A percentile compares a stretch with the other conserved stretches of the same genome.
These are phyloP conservation scores for Mycena olivaceomarginata DNA, from an alignment of 768 basidiomycete species.

Conservation along the genomic window DNA sequence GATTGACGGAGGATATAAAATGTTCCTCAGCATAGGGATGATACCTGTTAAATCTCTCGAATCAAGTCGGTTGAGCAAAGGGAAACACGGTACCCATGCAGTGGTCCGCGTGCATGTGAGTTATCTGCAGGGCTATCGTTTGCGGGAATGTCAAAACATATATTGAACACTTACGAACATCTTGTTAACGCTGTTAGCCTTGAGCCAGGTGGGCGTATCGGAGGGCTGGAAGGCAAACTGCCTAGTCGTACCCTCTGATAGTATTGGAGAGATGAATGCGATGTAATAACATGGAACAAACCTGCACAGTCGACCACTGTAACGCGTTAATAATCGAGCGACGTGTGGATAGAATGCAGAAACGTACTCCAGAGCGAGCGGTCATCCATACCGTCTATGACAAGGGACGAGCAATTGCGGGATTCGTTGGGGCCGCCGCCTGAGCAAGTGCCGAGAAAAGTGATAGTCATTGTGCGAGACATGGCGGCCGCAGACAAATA, in stretches of 20 bases:
- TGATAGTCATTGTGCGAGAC: conserved; percentile 70
- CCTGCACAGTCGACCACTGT: conserved; percentile 92
- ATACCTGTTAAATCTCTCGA: neutral
- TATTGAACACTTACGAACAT: conserved; percentile 66
- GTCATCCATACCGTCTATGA: conserved; percentile 74
- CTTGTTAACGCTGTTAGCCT: conserved; percentile 71
- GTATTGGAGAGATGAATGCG: neutral
- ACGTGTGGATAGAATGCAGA: conserved; percentile 34
- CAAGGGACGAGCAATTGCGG: conserved; percentile 87
- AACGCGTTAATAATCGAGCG: conserved; percentile 43
- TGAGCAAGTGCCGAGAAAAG: conserved; percentile 86
- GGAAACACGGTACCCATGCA: conserved; percentile 65
- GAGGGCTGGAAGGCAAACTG: conserved; percentile 78
- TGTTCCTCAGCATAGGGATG: conserved; percentile 76
- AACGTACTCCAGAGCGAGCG: conserved; percentile 81
- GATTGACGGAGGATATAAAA: conserved; percentile 69
- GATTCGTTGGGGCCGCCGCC: conserved; percentile 85
- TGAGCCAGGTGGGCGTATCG: conserved; percentile 56
- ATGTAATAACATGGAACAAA: conserved; percentile 56
- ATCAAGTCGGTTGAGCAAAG: neutral
- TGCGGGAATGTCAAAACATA: neutral
- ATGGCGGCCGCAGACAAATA: conserved; percentile 48
- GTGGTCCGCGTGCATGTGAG: conserved; percentile 74
- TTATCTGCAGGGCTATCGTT: conserved; percentile 53
- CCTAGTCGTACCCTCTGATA: conserved; percentile 57